Percentiles rank a stretch among this genome's conserved stretches.
Conservation (phyloP, 495 filamentous ascomycete genomes). For the Neurospora intermedia region DNA sequence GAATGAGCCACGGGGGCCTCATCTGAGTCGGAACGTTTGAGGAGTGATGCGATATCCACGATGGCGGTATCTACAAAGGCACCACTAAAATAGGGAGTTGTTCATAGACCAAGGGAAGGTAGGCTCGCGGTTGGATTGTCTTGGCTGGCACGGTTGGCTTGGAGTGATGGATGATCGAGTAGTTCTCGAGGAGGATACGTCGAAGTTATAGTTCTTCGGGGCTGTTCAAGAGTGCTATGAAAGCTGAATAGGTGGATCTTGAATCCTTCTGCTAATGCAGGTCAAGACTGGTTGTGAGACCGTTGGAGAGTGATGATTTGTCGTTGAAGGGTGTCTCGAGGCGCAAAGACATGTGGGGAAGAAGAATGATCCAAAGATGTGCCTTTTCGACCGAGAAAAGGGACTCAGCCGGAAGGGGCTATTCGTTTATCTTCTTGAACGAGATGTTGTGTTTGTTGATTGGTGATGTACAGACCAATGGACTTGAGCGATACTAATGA, state of each 20-base stretch:
- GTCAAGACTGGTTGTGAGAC: background rate
- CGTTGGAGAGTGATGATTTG: background rate
- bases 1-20: slow-evolving; percentile 50
- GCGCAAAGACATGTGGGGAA: background rate
- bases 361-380: background rate
- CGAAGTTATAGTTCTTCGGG: background rate
- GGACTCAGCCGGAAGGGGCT: background rate
- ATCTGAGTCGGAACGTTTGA: slow-evolving; percentile 73
- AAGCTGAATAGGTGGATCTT: background rate
- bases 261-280: background rate
- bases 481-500: background rate
- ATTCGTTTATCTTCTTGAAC: background rate
- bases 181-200: background rate
- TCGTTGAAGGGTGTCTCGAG: background rate
- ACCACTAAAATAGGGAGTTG: slow-evolving; percentile 17
- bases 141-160: background rate
- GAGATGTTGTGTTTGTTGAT: background rate
- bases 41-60: slow-evolving; percentile 82
- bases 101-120: slow-evolving; percentile 20
- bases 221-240: background rate
- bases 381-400: background rate
- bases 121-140: slow-evolving; percentile 3
- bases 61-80: slow-evolving; percentile 45
- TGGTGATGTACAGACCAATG: background rate
- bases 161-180: background rate